These are phyloP conservation scores for Laguncularia racemosa DNA, from an alignment of 345 rosid genomes.

Conservation along the genomic window DNA sequence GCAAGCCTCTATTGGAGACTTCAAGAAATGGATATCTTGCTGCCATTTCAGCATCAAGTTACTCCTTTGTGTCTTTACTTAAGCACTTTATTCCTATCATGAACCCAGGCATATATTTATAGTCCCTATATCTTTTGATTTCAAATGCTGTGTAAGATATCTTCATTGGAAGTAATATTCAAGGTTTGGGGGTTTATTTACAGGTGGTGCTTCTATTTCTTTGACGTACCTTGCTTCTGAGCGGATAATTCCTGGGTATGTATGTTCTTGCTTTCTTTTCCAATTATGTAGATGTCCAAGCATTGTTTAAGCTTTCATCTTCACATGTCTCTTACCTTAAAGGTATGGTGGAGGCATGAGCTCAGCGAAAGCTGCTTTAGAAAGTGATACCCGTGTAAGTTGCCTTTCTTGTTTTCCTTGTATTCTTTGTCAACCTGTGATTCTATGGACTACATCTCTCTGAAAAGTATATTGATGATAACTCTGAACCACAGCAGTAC, in stretches of 20 bases:
- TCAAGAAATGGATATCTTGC: constrained; percentile 41
- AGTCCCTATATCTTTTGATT: neutral
- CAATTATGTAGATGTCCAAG: neutral
- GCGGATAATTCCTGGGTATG: constrained; percentile 45
- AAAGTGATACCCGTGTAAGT: constrained; percentile 53
- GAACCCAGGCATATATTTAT: constrained; percentile 28
- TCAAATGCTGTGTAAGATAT: neutral
- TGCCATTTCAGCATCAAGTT: constrained; percentile 47
- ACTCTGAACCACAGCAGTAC: too few species aligned
- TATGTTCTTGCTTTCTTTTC: neutral
- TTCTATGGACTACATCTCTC: too few species aligned
- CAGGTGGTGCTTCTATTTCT: constrained; percentile 57
- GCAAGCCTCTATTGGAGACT: constrained; percentile 38
- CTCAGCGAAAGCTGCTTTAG: constrained; percentile 64
- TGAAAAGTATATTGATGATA: too few species aligned
- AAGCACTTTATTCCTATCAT: constrained; percentile 38
- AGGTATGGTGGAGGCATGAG: constrained; percentile 74
- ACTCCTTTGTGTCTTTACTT: constrained; percentile 40
- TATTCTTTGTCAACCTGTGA: neutral
- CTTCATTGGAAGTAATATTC: neutral
- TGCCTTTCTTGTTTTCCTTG: neutral
- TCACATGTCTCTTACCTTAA: neutral
- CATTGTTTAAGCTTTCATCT: neutral
- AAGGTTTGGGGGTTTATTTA: constrained; percentile 8
- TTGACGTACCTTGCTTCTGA: constrained; percentile 55